Evolutionary conservation across 805 yeast species (phyloP).

Genomic region (Maudiozyma barnettii): DNA sequence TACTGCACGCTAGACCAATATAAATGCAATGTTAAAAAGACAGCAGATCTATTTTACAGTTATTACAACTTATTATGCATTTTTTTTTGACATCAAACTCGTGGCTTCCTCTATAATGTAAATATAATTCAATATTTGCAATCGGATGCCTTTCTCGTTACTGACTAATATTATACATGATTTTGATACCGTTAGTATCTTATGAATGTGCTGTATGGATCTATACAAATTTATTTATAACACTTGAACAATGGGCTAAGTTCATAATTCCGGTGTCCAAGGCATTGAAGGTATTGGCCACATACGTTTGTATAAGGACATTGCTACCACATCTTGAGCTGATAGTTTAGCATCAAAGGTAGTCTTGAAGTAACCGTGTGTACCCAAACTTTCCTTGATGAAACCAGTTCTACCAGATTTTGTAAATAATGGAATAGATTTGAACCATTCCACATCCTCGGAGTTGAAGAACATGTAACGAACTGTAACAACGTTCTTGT

Average conservation of each 20-base stretch:
- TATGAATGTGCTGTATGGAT: neutral
- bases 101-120: too few relatives aligned
- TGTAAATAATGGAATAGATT: slow-evolving; percentile 85
- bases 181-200: neutral
- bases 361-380: slow-evolving; percentile 97
- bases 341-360: slow-evolving; percentile 83
- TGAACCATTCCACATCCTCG: slow-evolving; percentile 82
- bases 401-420: slow-evolving; percentile 89
- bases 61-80: too few relatives aligned
- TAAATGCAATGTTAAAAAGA: too few relatives aligned
- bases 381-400: slow-evolving; percentile 91
- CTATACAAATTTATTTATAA: too few relatives aligned
- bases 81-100: too few relatives aligned
- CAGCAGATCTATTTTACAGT: too few relatives aligned
- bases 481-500: slow-evolving; percentile 81
- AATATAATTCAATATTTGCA: neutral
- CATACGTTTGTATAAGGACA: slow-evolving; percentile 87
- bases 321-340: slow-evolving; percentile 87
- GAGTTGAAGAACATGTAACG: slow-evolving; percentile 95
- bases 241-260: neutral
- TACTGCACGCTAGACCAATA: too few relatives aligned
- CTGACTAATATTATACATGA: neutral
- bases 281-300: slow-evolving; percentile 60
- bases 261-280: slow-evolving; percentile 18
- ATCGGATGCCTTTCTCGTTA: neutral